Conservation (phyloP, 31 red algal species). For the Bonnemaisonia californica region DNA sequence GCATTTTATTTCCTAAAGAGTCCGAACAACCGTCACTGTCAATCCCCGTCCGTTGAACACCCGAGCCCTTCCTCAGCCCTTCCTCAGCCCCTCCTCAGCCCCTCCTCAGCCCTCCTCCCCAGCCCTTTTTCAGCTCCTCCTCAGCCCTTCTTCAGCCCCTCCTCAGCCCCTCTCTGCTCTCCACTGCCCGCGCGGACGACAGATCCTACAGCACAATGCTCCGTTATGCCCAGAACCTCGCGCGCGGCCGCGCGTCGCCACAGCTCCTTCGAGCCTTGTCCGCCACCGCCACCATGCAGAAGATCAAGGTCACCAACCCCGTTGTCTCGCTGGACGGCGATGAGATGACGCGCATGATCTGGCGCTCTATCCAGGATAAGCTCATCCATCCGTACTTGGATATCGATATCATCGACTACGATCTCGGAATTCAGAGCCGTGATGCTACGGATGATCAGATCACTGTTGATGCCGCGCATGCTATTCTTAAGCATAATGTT, state of each 20-base stretch:
- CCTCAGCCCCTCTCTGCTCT: too few relatives aligned
- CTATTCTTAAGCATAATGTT: conserved; percentile 82
- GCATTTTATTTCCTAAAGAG: too few relatives aligned
- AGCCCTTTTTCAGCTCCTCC: too few relatives aligned
- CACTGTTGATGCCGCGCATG: conserved; percentile 87
- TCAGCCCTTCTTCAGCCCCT: too few relatives aligned
- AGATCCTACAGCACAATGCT: neutral
- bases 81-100: too few relatives aligned
- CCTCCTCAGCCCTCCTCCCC: too few relatives aligned
- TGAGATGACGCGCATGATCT: conserved; percentile 92
- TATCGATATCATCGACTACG: conserved; percentile 77
- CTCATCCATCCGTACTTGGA: conserved; percentile 81
- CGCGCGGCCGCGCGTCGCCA: neutral
- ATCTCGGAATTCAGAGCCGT: conserved; percentile 82
- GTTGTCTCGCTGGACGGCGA: conserved; percentile 83
- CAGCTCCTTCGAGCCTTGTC: neutral
- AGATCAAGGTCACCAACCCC: conserved; percentile 69
- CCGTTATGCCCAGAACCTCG: neutral
- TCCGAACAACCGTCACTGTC: too few relatives aligned
- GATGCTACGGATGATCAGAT: conserved; percentile 87
- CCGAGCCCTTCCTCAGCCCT: too few relatives aligned
- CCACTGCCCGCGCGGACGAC: neutral
- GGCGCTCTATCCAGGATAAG: conserved; percentile 78
- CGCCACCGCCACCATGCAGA: conserved; percentile 11
- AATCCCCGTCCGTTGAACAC: too few relatives aligned